These are phyloP conservation scores for Paulownia fortunei DNA, from an alignment of 257 asterid species.

Conservation along the genomic window DNA sequence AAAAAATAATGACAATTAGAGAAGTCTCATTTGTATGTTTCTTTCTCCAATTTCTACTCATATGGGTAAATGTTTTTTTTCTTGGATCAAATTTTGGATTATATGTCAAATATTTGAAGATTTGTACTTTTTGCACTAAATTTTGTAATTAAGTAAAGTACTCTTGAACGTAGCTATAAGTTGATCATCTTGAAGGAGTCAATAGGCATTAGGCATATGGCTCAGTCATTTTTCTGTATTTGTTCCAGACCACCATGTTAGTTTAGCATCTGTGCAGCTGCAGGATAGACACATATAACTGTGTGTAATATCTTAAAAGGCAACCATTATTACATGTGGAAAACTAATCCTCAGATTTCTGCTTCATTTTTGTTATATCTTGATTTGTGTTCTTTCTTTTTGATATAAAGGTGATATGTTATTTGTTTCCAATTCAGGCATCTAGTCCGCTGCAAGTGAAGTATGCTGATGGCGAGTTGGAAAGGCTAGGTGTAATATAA, in stretches of 20 bases:
- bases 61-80: neutral
- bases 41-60: neutral
- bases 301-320: neutral
- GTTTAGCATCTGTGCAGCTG: neutral
- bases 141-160: neutral
- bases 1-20: neutral
- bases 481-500: constrained; percentile 82
- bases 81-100: neutral
- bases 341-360: constrained; percentile 19
- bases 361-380: constrained; percentile 19
- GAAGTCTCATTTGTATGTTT: neutral
- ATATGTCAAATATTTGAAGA: neutral
- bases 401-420: constrained; percentile 38
- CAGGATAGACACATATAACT: neutral
- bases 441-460: constrained; percentile 96
- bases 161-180: neutral
- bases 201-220: neutral
- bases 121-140: neutral
- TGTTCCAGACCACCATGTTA: neutral
- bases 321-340: constrained; percentile 9
- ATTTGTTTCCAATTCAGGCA: constrained; percentile 70
- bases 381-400: constrained; percentile 23
- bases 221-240: neutral
- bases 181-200: constrained; percentile 8
- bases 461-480: constrained; percentile 99